Evolutionary conservation across 2,329 filamentous ascomycete genomes (phyloP), one percentile per base, ranked within the genome.

Genomic region (Cladophialophora carrionii): DNA sequence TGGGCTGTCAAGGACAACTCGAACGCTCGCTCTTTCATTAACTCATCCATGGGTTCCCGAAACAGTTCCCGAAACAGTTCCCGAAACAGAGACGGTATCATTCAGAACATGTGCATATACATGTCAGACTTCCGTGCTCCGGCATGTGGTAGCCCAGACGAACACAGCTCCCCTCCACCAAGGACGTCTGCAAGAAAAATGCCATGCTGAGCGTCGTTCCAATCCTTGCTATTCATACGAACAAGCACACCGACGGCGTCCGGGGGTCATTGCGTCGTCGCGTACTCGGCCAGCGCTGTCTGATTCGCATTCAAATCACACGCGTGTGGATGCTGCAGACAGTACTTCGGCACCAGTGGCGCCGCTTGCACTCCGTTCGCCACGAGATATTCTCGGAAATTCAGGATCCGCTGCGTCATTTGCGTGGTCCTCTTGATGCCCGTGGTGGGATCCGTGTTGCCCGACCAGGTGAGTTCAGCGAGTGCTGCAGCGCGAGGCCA

Each of bases 351-450:
- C 73, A 84, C 80, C 61, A 86, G 68, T 2, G 81, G 79, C 22
- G 79, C 73, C 10, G 84, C 84, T 67, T 76, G 74, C 0, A 86
- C 76, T 2, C 83, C 83, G 68, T 81, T 83, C 0, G 83, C 83
- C 57, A 86, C 79, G 6, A 87, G 76, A 67, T 85, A 86, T 75
- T 87, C 84, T 46, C 84, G 78, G 76, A 86, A 86, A 73, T 87
- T 87, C 10, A 86, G 71, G 57, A 87, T 81, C 4, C 84, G 78
- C 75, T 85, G 82, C 9, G 84, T 85, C 68, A 86, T 73, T 66
- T 78, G 71, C 2, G 81, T 85, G 0, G 82, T 84, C 14, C 82
- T 75, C 76, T 85, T 85, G 34, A 78, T 74, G 54, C 83, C 83
- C 1, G 75, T 71, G 2, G 77, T 73, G 17, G 71, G 71, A 67